Evolutionary conservation across 2,329 filamentous ascomycete species (phyloP).

Genomic region (Celoporthe dispersa): DNA sequence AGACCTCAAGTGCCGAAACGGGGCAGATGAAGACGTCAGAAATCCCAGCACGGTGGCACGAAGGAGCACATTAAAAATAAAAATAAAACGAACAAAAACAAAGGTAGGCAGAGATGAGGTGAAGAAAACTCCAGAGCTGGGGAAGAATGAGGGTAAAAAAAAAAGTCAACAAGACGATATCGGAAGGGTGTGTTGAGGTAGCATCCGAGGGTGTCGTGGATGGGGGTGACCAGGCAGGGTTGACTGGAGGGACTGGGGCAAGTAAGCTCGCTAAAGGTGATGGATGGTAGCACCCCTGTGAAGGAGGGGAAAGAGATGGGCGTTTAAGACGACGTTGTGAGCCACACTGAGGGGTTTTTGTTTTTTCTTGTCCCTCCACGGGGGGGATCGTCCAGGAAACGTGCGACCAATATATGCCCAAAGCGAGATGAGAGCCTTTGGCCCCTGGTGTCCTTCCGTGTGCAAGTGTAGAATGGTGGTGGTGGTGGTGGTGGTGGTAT

Average conservation of each 20-base stretch:
- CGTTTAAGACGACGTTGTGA: slow-evolving; percentile 22
- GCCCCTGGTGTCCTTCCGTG: background rate
- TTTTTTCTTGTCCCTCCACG: background rate
- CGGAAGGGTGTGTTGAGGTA: slow-evolving; percentile 29
- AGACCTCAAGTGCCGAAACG: slow-evolving; percentile 12
- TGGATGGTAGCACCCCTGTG: slow-evolving; percentile 26
- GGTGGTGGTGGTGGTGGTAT: slow-evolving; percentile 1
- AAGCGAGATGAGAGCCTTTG: background rate
- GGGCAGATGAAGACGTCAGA: slow-evolving; percentile 19
- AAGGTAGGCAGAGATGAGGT: slow-evolving; percentile 3
- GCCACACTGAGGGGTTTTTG: slow-evolving; percentile 5
- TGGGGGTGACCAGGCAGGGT: slow-evolving; percentile 23
- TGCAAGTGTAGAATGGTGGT: background rate
- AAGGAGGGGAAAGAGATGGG: slow-evolving; percentile 25
- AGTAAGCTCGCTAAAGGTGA: slow-evolving; percentile 31
- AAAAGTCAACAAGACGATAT: slow-evolving; percentile 28
- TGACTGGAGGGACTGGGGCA: slow-evolving; percentile 26
- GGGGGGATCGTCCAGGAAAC: slow-evolving; percentile 2
- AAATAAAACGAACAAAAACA: background rate
- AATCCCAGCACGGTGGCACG: slow-evolving; percentile 20
- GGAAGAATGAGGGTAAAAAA: slow-evolving; percentile 13
- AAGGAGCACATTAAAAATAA: slow-evolving; percentile 18
- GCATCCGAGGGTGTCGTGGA: slow-evolving; percentile 24
- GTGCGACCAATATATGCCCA: background rate
- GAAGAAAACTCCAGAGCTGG: slow-evolving; percentile 18